Conservation (phyloP, 1,284 basidiomycete genomes). For the Cutaneotrichosporon mucoides region DNA sequence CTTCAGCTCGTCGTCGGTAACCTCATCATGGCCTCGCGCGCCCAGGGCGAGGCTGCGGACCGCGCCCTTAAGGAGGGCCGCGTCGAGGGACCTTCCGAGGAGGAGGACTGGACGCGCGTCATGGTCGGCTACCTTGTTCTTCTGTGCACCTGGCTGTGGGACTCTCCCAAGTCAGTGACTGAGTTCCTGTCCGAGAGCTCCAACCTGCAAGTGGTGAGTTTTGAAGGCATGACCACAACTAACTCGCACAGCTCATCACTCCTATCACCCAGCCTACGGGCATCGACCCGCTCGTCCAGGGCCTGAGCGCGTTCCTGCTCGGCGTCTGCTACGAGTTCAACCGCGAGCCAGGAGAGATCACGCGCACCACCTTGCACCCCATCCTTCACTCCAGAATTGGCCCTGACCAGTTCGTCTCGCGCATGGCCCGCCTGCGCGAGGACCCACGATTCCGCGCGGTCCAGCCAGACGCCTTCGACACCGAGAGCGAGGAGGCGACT, state of each 20-base stretch:
- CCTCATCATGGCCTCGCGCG: slow-evolving; percentile 58
- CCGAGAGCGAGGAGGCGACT: slow-evolving; percentile 28
- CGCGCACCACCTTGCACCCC: slow-evolving; percentile 77
- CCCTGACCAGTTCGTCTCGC: slow-evolving; percentile 80
- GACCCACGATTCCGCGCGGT: slow-evolving; percentile 87
- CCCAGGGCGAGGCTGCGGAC: slow-evolving; percentile 52
- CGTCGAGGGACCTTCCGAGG: slow-evolving; percentile 42
- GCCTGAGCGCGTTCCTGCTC: slow-evolving; percentile 84
- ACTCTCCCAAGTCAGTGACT: slow-evolving; percentile 78
- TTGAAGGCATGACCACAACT: too few relatives aligned
- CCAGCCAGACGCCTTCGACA: slow-evolving; percentile 66
- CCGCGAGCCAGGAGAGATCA: slow-evolving; percentile 85
- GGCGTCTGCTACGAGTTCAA: slow-evolving; percentile 95
- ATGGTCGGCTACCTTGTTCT: slow-evolving; percentile 80
- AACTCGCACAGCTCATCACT: slow-evolving; percentile 93
- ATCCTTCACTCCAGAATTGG: slow-evolving; percentile 76
- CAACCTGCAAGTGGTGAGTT: slow-evolving; percentile 79
- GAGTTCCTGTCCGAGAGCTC: slow-evolving; percentile 85
- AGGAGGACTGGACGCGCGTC: slow-evolving; percentile 78
- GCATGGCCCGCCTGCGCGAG: slow-evolving; percentile 79
- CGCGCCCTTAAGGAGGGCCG: slow-evolving; percentile 39
- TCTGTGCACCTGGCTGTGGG: slow-evolving; percentile 93
- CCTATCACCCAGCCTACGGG: slow-evolving; percentile 88
- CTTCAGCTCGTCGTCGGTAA: slow-evolving; percentile 59
- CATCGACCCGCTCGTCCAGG: slow-evolving; percentile 80